Evolutionary conservation across 352 stramenopile genomes (phyloP).

Genomic region (Pythium scleroteichum): DNA sequence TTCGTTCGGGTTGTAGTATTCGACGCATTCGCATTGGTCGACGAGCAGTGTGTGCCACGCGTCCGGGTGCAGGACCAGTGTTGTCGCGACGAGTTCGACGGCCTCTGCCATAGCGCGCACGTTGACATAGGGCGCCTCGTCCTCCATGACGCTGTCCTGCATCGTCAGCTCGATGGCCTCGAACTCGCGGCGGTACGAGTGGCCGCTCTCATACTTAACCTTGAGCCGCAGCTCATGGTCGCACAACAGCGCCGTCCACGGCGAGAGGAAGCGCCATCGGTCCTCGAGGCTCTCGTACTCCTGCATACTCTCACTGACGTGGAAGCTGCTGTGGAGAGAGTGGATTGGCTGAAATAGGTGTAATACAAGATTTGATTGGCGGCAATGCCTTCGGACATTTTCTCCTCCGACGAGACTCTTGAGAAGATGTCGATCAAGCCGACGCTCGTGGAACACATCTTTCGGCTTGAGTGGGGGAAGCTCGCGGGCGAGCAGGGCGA

Average conservation of each 20-base stretch:
- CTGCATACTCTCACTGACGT: too few relatives aligned
- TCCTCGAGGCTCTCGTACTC: slow-evolving; percentile 12
- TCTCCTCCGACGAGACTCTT: too few relatives aligned
- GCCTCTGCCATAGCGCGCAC: slow-evolving; percentile 8
- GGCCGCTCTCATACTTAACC: not conserved
- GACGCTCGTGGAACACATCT: slow-evolving; percentile 71
- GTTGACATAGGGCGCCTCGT: too few relatives aligned
- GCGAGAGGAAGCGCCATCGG: slow-evolving; percentile 21
- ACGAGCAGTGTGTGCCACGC: slow-evolving; percentile 14
- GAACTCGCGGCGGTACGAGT: slow-evolving; percentile 18
- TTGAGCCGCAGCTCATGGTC: slow-evolving; percentile 12
- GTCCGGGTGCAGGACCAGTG: slow-evolving; percentile 5
- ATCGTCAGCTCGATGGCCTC: slow-evolving; percentile 18
- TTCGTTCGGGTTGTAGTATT: slow-evolving; percentile 14
- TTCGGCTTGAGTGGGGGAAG: slow-evolving; percentile 58
- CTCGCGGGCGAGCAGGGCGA: slow-evolving; percentile 28
- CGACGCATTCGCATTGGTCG: slow-evolving; percentile 11
- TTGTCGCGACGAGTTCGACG: slow-evolving; percentile 20
- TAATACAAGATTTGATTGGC: not conserved
- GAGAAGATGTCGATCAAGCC: slow-evolving; percentile 50
- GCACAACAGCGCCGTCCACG: slow-evolving; percentile 18
- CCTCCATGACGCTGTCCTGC: not conserved
- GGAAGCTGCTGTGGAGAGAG: not conserved
- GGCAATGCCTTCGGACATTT: slow-evolving; percentile 2
- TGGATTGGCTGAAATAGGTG: not conserved